Evolutionary conservation across 495 filamentous ascomycete genomes (phyloP), one percentile per base, ranked within the genome.

Genomic region (Corynascus novoguineensis): DNA sequence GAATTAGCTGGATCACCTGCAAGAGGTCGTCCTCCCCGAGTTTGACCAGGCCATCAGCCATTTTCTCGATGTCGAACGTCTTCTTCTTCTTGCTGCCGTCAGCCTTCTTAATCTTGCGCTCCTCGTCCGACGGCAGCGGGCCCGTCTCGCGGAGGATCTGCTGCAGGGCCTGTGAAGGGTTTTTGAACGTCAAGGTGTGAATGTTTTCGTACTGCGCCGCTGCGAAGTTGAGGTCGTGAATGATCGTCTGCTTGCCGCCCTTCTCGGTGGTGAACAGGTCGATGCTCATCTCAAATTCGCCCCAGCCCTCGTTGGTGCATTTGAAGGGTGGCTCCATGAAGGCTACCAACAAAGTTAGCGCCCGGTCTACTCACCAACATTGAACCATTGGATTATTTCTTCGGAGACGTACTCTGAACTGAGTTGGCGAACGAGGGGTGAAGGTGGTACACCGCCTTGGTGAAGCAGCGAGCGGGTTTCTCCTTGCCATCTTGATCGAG

Each of bases 261-360:
- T 90, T 90, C 72, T 95, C 89, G 24, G 86, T 83, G n/a, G 83
- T 84, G 61, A 81, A 84, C 28, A 95, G 77, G 50, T 86, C 79
- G 59, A 97, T 92, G 25, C 79, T 76, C 89, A 97, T 92, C 66
- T 97, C 95, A 67, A 99, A 99, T 73, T 99, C 95, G 65, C 95
- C 95, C 95, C 95, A 99, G 63, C 95, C 95, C 71, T 95, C 86
- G 71, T 99, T 95, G 51, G 82, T 74, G 68, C 96, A 93, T 24
- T 82, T 81, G 77, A 97, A 99, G 0, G 93, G 93, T 0, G 90
- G 85, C 35, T 85, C 84, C 64, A 84, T 85, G 77, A 92, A 81
- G 7, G 83, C 90, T 95, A 62, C 15, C n/a, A 27, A 40, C 14
- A 7, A n/a, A 63, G 57, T 49, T 48, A 54, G 21, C 11, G 24